phyloP scores from a whole-genome alignment of 1,139 yeast genomes.

The Suhomyces bribrorum region DNA sequence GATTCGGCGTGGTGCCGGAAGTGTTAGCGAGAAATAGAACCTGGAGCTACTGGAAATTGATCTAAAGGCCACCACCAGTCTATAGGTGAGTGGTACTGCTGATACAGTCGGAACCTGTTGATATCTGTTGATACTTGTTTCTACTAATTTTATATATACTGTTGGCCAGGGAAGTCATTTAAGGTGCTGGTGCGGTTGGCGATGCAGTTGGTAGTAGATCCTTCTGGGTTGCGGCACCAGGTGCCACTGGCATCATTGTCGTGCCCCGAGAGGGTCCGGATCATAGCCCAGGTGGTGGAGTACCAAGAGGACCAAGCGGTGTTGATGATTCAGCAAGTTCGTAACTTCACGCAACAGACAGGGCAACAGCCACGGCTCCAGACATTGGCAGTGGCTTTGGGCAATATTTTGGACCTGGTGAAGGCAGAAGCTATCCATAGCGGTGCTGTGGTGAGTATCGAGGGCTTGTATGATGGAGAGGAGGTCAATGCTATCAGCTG shows the following conservation, averaged over 20 bases:
- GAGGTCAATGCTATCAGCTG: constrained; percentile 23
- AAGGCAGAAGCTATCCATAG: constrained; percentile 3
- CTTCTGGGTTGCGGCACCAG: constrained; percentile 18
- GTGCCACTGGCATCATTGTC: constrained; percentile 27
- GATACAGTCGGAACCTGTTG: background rate
- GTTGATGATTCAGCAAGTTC: constrained; percentile 1
- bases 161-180: too few relatives aligned
- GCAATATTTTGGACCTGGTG: constrained; percentile 1
- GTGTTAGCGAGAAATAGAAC: too few relatives aligned
- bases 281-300: constrained; percentile 32
- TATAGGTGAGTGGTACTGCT: background rate
- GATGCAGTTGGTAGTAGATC: constrained; percentile 30
- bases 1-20: too few relatives aligned
- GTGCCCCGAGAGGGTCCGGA: constrained; percentile 25
- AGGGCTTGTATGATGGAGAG: constrained; percentile 22
- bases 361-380: too few relatives aligned
- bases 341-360: background rate
- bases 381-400: background rate
- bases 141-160: too few relatives aligned
- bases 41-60: too few relatives aligned
- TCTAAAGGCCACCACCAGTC: too few relatives aligned
- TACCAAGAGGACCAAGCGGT: constrained; percentile 12
- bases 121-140: background rate
- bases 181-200: too few relatives aligned
- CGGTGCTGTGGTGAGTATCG: constrained; percentile 17